phyloP scores from a whole-genome alignment of 495 filamentous ascomycete species.

The Podospora appendiculata region DNA sequence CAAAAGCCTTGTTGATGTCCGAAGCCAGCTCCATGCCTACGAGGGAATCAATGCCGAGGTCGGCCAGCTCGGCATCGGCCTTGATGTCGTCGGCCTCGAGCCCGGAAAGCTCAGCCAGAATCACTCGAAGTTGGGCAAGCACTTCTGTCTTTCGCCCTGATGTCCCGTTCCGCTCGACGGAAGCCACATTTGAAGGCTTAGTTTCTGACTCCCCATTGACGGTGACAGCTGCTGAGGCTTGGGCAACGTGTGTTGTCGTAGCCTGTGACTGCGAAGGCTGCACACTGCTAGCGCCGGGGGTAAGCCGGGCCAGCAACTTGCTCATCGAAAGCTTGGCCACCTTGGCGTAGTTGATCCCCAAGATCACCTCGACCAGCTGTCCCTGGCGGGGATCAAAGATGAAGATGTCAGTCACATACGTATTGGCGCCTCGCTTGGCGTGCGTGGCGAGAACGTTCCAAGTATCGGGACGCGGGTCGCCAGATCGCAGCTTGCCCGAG shows the following conservation, averaged over 20 bases:
- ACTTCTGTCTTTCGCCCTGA: neutral
- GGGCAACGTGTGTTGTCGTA: neutral
- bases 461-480: neutral
- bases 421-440: conserved; percentile 7
- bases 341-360: conserved; percentile 19
- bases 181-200: neutral
- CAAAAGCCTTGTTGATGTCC: no score
- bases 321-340: neutral
- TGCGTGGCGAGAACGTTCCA: neutral
- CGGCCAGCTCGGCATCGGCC: neutral
- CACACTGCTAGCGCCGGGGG: neutral
- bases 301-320: neutral
- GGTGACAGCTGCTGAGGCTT: neutral
- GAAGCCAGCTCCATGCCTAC: neutral
- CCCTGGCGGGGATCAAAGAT: conserved; percentile 34
- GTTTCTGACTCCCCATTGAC: neutral
- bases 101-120: conserved; percentile 15
- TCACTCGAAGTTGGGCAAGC: conserved; percentile 32
- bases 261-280: neutral
- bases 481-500: neutral
- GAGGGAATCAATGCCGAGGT: conserved; percentile 1
- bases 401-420: conserved; percentile 39
- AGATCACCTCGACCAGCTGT: conserved; percentile 33
- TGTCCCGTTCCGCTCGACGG: neutral
- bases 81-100: neutral